Evolutionary conservation across 1,284 basidiomycete genomes (phyloP).

Genomic region (Volvariella volvacea): DNA sequence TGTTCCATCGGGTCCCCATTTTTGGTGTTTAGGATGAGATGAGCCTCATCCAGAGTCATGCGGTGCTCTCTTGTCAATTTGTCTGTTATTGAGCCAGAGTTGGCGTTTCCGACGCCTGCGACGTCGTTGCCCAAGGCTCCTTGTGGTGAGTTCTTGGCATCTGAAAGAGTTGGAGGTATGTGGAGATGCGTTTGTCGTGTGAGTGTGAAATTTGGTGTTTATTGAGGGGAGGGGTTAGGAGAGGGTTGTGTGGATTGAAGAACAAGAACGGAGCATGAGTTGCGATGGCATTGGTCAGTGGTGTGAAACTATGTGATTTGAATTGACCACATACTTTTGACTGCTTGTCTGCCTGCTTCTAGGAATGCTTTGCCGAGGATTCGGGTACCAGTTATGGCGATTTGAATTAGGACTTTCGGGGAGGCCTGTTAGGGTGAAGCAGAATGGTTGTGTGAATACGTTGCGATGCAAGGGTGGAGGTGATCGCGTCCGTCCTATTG

Average conservation of each 20-base stretch:
- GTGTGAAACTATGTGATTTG: too few species aligned
- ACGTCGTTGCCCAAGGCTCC: constrained; percentile 54
- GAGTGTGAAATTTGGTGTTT: too few species aligned
- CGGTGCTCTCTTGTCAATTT: constrained; percentile 76
- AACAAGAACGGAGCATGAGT: too few species aligned
- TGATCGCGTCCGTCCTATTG: too few species aligned
- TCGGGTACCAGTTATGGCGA: constrained; percentile 72
- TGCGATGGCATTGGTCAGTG: too few species aligned
- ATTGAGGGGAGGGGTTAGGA: too few species aligned
- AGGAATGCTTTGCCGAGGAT: constrained; percentile 90
- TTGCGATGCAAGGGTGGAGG: too few species aligned
- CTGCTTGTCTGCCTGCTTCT: constrained; percentile 89
- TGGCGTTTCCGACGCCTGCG: constrained; percentile 68
- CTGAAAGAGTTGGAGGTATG: constrained; percentile 29
- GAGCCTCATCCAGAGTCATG: constrained; percentile 96
- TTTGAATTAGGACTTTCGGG: constrained; percentile 76
- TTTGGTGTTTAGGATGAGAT: constrained; percentile 89
- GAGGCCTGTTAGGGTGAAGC: constrained; percentile 44
- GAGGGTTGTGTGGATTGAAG: too few species aligned
- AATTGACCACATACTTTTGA: constrained; percentile 67
- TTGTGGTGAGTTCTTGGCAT: constrained; percentile 77
- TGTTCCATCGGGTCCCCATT: constrained; percentile 64
- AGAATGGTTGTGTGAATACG: neutral
- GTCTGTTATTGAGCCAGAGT: constrained; percentile 68
- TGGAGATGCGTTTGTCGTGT: constrained; percentile 1